Evolutionary conservation across 495 filamentous ascomycete genomes (phyloP).

Genomic region (Hyaloscypha hepaticicola): DNA sequence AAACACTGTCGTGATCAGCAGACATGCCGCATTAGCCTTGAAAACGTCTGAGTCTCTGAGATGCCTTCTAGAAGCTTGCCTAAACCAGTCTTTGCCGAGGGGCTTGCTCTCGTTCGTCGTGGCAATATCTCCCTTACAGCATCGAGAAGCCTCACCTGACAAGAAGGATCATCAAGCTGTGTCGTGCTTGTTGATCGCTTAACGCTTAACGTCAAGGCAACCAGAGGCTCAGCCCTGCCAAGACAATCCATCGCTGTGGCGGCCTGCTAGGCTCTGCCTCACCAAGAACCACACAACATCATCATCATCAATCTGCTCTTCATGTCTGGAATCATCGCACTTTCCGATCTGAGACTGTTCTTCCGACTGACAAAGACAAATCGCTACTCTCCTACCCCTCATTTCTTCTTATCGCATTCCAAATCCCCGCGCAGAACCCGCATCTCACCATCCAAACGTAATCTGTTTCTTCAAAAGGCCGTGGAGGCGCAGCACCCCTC

Average conservation of each 20-base stretch:
- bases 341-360: background rate
- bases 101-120: background rate
- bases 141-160: slow-evolving; percentile 3
- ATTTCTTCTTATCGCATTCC: background rate
- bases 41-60: background rate
- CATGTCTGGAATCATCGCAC: background rate
- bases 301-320: background rate
- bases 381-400: background rate
- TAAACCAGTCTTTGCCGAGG: background rate
- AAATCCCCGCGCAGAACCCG: background rate
- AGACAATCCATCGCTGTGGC: background rate
- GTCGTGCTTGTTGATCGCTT: no score
- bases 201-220: background rate
- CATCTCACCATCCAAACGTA: background rate
- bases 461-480: background rate
- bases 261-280: background rate
- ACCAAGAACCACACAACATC: background rate
- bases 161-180: background rate
- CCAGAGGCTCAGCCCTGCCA: background rate
- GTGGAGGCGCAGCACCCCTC: slow-evolving; percentile 1
- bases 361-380: background rate
- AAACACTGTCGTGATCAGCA: slow-evolving; percentile 4
- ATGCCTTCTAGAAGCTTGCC: slow-evolving; percentile 8
- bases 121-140: slow-evolving; percentile 4
- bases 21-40: slow-evolving; percentile 10